Evolutionary conservation across 2,329 filamentous ascomycete species (phyloP), one percentile per base, ranked within the genome.

Genomic region (Beauveria medogensis): DNA sequence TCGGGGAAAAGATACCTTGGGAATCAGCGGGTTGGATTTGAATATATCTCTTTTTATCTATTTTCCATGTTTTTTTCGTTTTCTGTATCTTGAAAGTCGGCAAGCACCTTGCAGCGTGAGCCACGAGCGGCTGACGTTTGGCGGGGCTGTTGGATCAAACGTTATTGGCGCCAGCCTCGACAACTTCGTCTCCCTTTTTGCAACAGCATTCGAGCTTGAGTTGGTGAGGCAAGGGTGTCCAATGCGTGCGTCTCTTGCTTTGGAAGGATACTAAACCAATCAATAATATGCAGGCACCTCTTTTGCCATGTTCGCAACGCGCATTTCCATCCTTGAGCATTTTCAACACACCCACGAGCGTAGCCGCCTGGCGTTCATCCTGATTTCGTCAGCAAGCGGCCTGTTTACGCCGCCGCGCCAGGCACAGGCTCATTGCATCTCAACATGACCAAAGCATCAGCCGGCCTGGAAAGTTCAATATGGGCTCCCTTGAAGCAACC

Each of bases 1-100:
- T 60, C 28, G 52, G 55, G 30, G 24, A 55, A 60, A 60, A 28
- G 12, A 60, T 60, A 60, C 58, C 58, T 60, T 60, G 58, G 58
- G 58, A 47, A 47, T 26, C 47, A 60, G 58, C 50, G 37, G 43
- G 43, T 60, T 28, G 10, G 22, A 18, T 43, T 60, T 54, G 34
- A 37, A 37, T 37, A 16, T 37, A 37, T 37, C 5, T 37, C 34
- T 5, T 16, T 37, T 37, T 16, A 16, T 37, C 34, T 37, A 16
- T 37, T 16, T 37, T 37, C 34, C 14, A 2, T 6, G 2, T 37
- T 5, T 37, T 16, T 6, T 37, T 37, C 4, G 5, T 16, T 37
- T 37, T 37, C 14, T 14, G 12, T 16, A 16, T 37, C 14, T 37
- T 16, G 12, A 37, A 14, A 37, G 34, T 37, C 34, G 14, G 34